Percentiles rank a stretch among this genome's conserved stretches.
These are phyloP conservation scores for Ogataea nonfermentans DNA, from an alignment of 805 yeast genomes.

Conservation along the genomic window DNA sequence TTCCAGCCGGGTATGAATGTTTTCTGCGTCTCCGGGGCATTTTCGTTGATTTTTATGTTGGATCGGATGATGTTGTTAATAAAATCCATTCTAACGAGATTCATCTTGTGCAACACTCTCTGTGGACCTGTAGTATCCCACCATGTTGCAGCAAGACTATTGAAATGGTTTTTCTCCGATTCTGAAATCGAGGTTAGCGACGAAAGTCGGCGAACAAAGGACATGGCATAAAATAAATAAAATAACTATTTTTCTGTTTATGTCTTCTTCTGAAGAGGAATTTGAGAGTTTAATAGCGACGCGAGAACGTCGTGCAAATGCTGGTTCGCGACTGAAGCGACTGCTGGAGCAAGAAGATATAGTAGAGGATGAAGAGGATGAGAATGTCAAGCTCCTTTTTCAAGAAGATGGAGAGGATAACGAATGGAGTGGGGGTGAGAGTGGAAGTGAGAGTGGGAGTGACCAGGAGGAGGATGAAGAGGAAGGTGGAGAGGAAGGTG, in stretches of 20 bases:
- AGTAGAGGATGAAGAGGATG: constrained; percentile 59
- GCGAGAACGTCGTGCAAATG: constrained; percentile 77
- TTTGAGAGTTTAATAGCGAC: constrained; percentile 67
- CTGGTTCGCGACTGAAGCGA: constrained; percentile 79
- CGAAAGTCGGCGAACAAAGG: constrained; percentile 5
- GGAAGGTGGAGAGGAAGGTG: constrained; percentile 21
- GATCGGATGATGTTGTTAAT: constrained; percentile 58
- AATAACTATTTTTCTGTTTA: not conserved
- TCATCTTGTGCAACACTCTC: constrained; percentile 92
- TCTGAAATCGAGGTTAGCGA: constrained; percentile 41
- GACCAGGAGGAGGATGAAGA: constrained; percentile 30
- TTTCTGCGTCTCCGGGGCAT: constrained; percentile 35
- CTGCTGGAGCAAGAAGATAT: constrained; percentile 53
- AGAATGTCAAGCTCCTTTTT: constrained; percentile 67
- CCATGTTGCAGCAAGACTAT: constrained; percentile 91
- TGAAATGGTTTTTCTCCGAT: constrained; percentile 78
- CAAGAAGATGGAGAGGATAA: constrained; percentile 60
- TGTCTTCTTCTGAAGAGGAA: constrained; percentile 29
- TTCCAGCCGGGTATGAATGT: constrained; percentile 79
- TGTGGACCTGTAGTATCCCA: constrained; percentile 96
- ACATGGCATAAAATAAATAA: not conserved
- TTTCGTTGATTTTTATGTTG: constrained; percentile 44
- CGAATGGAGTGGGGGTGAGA: constrained; percentile 39
- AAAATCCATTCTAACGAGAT: constrained; percentile 83
- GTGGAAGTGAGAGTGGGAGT: constrained; percentile 31